Conservation (phyloP, 768 basidiomycete species). For the Russula vinacea region DNA sequence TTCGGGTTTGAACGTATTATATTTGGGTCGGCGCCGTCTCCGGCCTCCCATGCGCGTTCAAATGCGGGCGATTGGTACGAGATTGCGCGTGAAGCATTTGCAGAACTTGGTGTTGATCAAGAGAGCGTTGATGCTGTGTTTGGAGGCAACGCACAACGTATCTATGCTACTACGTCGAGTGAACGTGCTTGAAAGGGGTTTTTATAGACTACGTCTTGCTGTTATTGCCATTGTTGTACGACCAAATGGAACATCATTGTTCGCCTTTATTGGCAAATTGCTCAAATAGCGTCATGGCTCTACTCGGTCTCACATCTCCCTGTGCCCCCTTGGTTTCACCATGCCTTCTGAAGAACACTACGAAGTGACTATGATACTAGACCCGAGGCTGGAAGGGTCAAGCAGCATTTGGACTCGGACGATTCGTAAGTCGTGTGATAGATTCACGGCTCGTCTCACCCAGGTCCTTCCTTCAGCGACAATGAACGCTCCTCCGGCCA, state of each 20-base stretch:
- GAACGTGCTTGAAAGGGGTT: background rate
- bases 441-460: background rate
- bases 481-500: background rate
- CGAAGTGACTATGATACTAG: conserved; percentile 27
- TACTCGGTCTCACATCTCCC: conserved; percentile 6
- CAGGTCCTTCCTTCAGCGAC: background rate
- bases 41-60: conserved; percentile 46
- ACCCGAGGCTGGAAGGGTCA: conserved; percentile 25
- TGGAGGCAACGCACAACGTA: conserved; percentile 44
- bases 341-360: conserved; percentile 20
- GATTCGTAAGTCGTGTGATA: conserved; percentile 21
- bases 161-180: conserved; percentile 37
- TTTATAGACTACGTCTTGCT: background rate
- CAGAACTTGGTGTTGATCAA: conserved; percentile 77
- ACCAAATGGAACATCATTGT: background rate
- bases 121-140: conserved; percentile 75
- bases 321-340: background rate
- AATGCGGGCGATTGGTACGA: conserved; percentile 74
- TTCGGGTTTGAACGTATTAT: conserved; percentile 82
- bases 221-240: conserved; percentile 16
- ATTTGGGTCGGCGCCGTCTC: conserved; percentile 72
- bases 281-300: background rate
- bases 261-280: conserved; percentile 12
- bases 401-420: conserved; percentile 19
- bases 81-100: conserved; percentile 71